Evolutionary conservation across 2,329 filamentous ascomycete genomes (phyloP), one percentile per base, ranked within the genome.

Genomic region (Pyricularia pennisetigena): DNA sequence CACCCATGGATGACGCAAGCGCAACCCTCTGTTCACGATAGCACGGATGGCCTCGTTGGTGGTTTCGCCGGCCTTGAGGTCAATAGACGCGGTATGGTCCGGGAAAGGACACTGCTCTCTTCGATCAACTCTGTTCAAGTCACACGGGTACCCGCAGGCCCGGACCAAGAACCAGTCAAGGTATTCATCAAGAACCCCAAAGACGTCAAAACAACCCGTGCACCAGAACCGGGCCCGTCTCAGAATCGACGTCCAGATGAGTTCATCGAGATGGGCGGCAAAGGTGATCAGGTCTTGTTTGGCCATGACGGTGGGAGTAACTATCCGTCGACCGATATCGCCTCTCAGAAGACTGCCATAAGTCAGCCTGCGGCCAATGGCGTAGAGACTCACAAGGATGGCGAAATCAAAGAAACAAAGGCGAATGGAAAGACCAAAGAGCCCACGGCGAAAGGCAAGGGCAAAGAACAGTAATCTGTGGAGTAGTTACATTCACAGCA

Each of bases 11-110:
- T 93, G 68, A 93, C 88, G 0, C 84, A 87, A 71, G 85, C 80
- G 59, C 71, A 76, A 16, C 81, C 86, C 49, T 88, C 84, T 70
- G 82, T 90, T 32, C 89, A 88, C 70, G 94, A 97, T 79, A 97
- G 93, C 79, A 97, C 94, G 20, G 93, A 96, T 74, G 94, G 94
- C 6, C 84, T 99, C 26, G 94, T 95, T 0, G 92, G 92, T n/a
- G 93, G 91, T 35, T 86, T 99, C 72, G 88, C 88, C 28, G 86
- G 87, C 12, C 85, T 99, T 10, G 93, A 95, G 72, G 94, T 99
- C 76, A 88, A 90, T 29, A 91, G 90, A 73, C 88, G 94, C 71
- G 95, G 94, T 71, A n/a, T 61, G n/a, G 80, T 93, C 0, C 88
- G 95, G 16, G 92, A 98, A 79, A 88, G 95, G 65, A 99, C 95